Evolutionary conservation across 1,284 basidiomycete genomes (phyloP).

Genomic region (Ustilago vetiveriae): DNA sequence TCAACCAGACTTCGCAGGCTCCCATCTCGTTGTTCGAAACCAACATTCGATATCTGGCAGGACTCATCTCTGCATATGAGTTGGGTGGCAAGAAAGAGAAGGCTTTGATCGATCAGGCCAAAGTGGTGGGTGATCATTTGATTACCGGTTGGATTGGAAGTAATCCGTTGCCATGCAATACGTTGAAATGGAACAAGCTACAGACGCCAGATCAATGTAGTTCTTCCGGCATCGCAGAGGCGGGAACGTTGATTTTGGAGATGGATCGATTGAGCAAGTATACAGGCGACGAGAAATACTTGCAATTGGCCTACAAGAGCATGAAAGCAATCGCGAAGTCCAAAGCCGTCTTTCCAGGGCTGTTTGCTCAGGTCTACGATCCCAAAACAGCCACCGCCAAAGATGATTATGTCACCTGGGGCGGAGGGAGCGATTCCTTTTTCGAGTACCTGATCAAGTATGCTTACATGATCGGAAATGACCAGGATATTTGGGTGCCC

Average conservation of each 20-base stretch:
- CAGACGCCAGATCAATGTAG: constrained; percentile 17
- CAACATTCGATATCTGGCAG: constrained; percentile 61
- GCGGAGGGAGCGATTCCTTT: constrained; percentile 59
- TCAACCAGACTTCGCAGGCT: constrained; percentile 32
- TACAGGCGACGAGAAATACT: constrained; percentile 50
- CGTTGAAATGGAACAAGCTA: constrained; percentile 51
- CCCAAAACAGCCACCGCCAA: constrained; percentile 11
- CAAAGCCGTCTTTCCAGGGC: constrained; percentile 44
- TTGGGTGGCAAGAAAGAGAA: constrained; percentile 50
- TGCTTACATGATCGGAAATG: constrained; percentile 46
- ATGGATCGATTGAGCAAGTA: constrained; percentile 54
- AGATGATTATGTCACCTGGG: constrained; percentile 58
- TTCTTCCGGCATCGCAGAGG: constrained; percentile 50
- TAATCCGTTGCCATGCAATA: constrained; percentile 57
- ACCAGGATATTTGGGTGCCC: constrained; percentile 37
- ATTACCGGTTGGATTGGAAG: constrained; percentile 51
- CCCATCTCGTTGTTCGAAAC: constrained; percentile 59
- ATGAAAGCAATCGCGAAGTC: constrained; percentile 53
- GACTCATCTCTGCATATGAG: constrained; percentile 58
- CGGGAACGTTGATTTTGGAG: constrained; percentile 57
- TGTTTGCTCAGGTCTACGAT: constrained; percentile 40
- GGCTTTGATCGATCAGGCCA: constrained; percentile 55
- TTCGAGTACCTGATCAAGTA: constrained; percentile 63
- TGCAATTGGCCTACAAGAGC: constrained; percentile 32
- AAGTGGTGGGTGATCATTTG: constrained; percentile 51